These are phyloP conservation scores for Vigna hirtella DNA, from an alignment of 306 rosid genomes.

Conservation along the genomic window DNA sequence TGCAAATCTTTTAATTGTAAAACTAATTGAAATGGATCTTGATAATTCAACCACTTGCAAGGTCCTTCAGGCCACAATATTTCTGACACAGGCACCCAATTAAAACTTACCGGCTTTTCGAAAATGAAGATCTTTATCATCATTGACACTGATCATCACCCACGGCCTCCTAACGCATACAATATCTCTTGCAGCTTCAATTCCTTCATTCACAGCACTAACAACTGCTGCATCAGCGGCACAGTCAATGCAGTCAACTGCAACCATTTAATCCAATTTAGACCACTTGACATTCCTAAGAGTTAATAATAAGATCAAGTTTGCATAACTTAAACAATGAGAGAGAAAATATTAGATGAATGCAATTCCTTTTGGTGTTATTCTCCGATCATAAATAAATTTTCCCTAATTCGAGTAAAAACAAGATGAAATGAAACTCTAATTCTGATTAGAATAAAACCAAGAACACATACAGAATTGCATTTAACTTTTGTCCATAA, in stretches of 20 bases:
- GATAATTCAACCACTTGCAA: background rate
- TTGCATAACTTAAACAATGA: constrained; percentile 8
- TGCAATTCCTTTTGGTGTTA: background rate
- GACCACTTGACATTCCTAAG: background rate
- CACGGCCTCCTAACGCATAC: constrained; percentile 63
- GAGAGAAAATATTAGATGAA: background rate
- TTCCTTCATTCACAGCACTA: constrained; percentile 90
- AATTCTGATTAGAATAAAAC: background rate
- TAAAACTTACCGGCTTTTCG: constrained; percentile 78
- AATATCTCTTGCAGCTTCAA: constrained; percentile 75
- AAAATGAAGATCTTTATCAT: constrained; percentile 92
- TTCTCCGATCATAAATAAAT: background rate
- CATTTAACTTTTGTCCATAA: background rate
- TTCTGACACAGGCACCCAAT: background rate
- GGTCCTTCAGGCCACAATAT: background rate
- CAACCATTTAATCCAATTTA: constrained; percentile 47
- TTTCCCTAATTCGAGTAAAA: background rate
- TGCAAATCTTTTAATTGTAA: background rate
- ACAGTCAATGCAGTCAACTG: constrained; percentile 98
- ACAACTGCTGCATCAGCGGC: constrained; percentile 93
- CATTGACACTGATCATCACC: constrained; percentile 94
- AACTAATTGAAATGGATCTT: background rate
- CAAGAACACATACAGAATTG: background rate
- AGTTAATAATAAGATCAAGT: background rate
- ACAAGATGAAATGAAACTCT: background rate